phyloP scores from a whole-genome alignment of 2,329 filamentous ascomycete species.

The Truncatella angustata region DNA sequence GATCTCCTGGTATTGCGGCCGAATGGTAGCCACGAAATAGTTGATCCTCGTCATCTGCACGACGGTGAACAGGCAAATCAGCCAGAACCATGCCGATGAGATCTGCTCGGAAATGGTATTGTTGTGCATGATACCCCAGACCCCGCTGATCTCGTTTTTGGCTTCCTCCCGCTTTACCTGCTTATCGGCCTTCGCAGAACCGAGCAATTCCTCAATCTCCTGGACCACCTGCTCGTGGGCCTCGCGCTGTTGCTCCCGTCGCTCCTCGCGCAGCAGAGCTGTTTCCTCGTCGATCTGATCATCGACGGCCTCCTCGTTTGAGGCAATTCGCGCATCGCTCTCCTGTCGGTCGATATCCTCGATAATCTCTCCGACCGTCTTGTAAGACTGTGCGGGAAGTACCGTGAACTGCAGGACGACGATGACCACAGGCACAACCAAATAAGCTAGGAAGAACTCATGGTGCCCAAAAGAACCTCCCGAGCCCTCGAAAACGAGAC shows the following conservation, averaged over 20 bases:
- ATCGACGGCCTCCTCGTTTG: slow-evolving; percentile 36
- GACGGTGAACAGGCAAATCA: slow-evolving; percentile 79
- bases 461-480: slow-evolving; percentile 55
- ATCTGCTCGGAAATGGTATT: slow-evolving; percentile 71
- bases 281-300: slow-evolving; percentile 60
- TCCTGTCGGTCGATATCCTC: slow-evolving; percentile 61
- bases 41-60: slow-evolving; percentile 82
- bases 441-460: slow-evolving; percentile 70
- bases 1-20: slow-evolving; percentile 76
- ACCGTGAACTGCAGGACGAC: slow-evolving; percentile 64
- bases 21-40: slow-evolving; percentile 87
- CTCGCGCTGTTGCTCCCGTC: slow-evolving; percentile 57
- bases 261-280: slow-evolving; percentile 53
- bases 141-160: slow-evolving; percentile 69
- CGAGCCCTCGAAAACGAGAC: slow-evolving; percentile 64
- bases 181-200: slow-evolving; percentile 57
- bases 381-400: slow-evolving; percentile 76
- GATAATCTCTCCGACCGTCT: slow-evolving; percentile 81
- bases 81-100: slow-evolving; percentile 75
- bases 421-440: slow-evolving; percentile 68
- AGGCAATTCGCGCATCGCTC: slow-evolving; percentile 27
- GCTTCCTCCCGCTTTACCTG: slow-evolving; percentile 67
- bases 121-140: slow-evolving; percentile 85
- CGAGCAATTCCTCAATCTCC: slow-evolving; percentile 73
- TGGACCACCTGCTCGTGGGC: slow-evolving; percentile 62